These are phyloP conservation scores for Aspergillus ruber DNA, from an alignment of 2,329 filamentous ascomycete species.

Conservation along the genomic window DNA sequence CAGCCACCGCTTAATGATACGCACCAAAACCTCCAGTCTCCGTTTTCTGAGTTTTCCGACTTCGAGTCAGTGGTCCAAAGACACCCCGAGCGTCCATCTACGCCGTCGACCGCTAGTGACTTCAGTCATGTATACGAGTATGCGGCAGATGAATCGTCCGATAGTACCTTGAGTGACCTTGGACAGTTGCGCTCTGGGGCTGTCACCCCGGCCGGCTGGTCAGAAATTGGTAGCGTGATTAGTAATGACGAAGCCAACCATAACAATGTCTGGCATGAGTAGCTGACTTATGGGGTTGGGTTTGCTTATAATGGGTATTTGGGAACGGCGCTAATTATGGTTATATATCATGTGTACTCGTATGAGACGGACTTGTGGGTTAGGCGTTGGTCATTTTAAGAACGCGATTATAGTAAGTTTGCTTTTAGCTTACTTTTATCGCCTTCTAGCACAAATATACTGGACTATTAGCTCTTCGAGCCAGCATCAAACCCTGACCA, in stretches of 20 bases:
- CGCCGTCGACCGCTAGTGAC: conserved; percentile 32
- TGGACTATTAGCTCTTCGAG: too few relatives aligned
- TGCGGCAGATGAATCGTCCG: conserved; percentile 25
- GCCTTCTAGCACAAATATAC: too few relatives aligned
- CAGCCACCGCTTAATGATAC: conserved; percentile 11
- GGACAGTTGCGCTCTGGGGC: conserved; percentile 25
- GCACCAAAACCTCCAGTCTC: conserved; percentile 12
- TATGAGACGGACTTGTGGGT: too few relatives aligned
- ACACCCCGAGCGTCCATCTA: conserved; percentile 24
- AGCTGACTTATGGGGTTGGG: too few relatives aligned
- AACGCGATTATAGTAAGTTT: neutral
- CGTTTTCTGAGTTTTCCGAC: conserved; percentile 17
- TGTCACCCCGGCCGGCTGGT: conserved; percentile 38
- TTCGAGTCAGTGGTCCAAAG: neutral
- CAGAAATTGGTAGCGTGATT: conserved; percentile 39
- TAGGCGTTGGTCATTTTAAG: too few relatives aligned
- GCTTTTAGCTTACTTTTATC: neutral
- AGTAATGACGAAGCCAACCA: conserved; percentile 34
- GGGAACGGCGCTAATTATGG: too few relatives aligned
- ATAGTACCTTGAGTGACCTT: conserved; percentile 35
- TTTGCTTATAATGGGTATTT: too few relatives aligned
- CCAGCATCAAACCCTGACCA: too few relatives aligned
- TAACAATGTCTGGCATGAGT: neutral
- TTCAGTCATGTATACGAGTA: conserved; percentile 32
- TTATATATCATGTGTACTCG: too few relatives aligned